Percentiles rank a stretch among this genome's conserved stretches.
These are phyloP conservation scores for Phytophthora melonis DNA, from an alignment of 352 stramenopile species.

Conservation along the genomic window DNA sequence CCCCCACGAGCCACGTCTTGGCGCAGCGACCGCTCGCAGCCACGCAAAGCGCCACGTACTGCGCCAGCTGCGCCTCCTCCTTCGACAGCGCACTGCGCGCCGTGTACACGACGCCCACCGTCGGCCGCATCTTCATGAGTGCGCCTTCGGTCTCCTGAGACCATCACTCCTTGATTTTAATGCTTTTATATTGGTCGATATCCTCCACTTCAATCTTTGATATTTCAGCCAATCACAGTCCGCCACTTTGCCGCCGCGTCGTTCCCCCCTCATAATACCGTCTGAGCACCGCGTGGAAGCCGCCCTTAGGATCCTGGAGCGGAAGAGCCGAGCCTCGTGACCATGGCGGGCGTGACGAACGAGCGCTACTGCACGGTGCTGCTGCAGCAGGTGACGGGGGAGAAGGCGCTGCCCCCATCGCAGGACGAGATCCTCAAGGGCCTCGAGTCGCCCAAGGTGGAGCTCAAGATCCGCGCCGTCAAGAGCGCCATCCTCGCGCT, in stretches of 20 bases:
- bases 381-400: slow-evolving; percentile 66
- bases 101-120: slow-evolving; percentile 71
- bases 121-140: slow-evolving; percentile 30
- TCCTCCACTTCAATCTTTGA: slow-evolving; percentile 21
- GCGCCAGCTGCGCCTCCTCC: slow-evolving; percentile 70
- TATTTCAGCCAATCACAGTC: slow-evolving; percentile 25
- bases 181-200: not conserved
- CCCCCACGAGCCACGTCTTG: slow-evolving; percentile 56
- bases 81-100: slow-evolving; percentile 49
- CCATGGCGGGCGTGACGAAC: slow-evolving; percentile 78
- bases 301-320: slow-evolving; percentile 38
- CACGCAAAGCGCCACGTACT: slow-evolving; percentile 69
- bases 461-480: slow-evolving; percentile 98
- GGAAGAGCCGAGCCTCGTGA: not conserved
- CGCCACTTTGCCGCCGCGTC: slow-evolving; percentile 21
- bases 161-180: slow-evolving; percentile 12
- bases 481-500: slow-evolving; percentile 98
- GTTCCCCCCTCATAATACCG: slow-evolving; percentile 20
- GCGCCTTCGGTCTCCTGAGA: slow-evolving; percentile 12
- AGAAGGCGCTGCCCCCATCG: slow-evolving; percentile 74
- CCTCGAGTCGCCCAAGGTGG: slow-evolving; percentile 94
- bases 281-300: slow-evolving; percentile 1
- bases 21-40: slow-evolving; percentile 56
- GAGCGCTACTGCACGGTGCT: slow-evolving; percentile 90
- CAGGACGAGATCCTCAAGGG: slow-evolving; percentile 98